Base-by-base conservation (phyloP, 1,139 yeast genomes). In the Candida sanyaensis region DNA sequence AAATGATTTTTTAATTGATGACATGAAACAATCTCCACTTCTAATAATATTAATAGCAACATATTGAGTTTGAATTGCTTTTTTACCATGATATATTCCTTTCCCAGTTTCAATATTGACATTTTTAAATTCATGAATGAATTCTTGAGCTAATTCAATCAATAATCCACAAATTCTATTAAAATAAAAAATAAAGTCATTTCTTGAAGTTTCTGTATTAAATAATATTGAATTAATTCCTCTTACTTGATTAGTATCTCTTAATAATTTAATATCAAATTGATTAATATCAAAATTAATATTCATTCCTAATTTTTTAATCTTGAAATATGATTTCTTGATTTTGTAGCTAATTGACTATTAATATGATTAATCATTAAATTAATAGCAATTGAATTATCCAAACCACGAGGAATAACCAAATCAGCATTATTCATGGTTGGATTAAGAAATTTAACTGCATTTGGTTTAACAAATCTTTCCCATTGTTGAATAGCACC, bases 401-500 rank as follows among this genome's bases (percentile, higher is more conserved):
- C 97, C 24, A 89, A 77, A 6, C 97, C 96, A 39, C 96, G 75
- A 1, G 99, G 98, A 27, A 93, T 81, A 24, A 93, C 83, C 51
- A 92, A 77, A 65, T 93, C 96, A 0, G 99, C 97, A 51, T 77
- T 76, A 47, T 78, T 72, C 84, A 87, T 83, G 0, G 97, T 89
- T 3, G 96, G 95, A 51, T 78, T 79, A 23, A 93, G 86, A 57
- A 78, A 81, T 42, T 83, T 72, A 23, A 86, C 92, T 9, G 96
- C 92, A 63, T 91, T 89, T 12, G 99, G 99, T 63, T 92, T 93
- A 33, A 93, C 99, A 65, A 86, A 92, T 24, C 72, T 69, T 55
- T 88, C 86, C 98, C 98, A 93, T 62, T 93, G 99, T 53, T 81
- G 77, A 55, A 93, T 78, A 29, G 92, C 88, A 1, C 97, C 96